A percentile compares a stretch with the other conserved stretches of the same genome.
Evolutionary conservation across 768 basidiomycete genomes (phyloP).

Genomic region (Neoboletus magnificus): DNA sequence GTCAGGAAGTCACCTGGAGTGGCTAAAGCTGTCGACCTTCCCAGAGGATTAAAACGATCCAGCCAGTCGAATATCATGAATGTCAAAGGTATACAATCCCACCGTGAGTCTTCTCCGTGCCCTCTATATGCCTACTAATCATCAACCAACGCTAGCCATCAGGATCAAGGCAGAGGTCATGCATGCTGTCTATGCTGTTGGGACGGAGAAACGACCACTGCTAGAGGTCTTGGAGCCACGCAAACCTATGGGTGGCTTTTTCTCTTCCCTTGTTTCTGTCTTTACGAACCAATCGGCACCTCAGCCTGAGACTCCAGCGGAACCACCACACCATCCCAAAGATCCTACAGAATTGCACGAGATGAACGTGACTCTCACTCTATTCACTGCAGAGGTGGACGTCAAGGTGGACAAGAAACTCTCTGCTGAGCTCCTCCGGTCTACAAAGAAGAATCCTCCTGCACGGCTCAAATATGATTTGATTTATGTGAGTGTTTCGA

Average conservation of each 20-base stretch:
- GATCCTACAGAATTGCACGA: conserved; percentile 24
- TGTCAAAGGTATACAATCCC: conserved; percentile 58
- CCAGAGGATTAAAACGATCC: conserved; percentile 33
- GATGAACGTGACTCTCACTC: conserved; percentile 30
- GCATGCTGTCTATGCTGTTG: conserved; percentile 11
- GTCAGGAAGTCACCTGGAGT: conserved; percentile 61
- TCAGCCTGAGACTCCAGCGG: conserved; percentile 6
- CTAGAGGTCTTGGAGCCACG: conserved; percentile 31
- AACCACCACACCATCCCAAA: conserved; percentile 15
- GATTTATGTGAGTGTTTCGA: conserved; percentile 51
- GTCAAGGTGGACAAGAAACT: conserved; percentile 66
- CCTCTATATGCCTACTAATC: not conserved
- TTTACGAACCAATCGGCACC: conserved; percentile 18
- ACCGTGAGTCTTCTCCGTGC: conserved; percentile 43
- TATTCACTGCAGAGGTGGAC: conserved; percentile 43
- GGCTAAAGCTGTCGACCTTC: conserved; percentile 49
- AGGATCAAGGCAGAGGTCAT: conserved; percentile 10
- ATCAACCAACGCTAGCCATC: conserved; percentile 38
- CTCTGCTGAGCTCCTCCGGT: conserved; percentile 71
- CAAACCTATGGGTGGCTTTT: conserved; percentile 41
- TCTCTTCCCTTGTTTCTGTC: conserved; percentile 37
- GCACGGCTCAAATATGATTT: conserved; percentile 69
- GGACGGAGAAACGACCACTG: conserved; percentile 39
- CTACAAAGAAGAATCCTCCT: conserved; percentile 95
- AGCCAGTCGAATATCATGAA: conserved; percentile 67